Evolutionary conservation across 768 basidiomycete species (phyloP), one percentile per base, ranked within the genome.

Genomic region (Chalciporus sphaerocephalus): DNA sequence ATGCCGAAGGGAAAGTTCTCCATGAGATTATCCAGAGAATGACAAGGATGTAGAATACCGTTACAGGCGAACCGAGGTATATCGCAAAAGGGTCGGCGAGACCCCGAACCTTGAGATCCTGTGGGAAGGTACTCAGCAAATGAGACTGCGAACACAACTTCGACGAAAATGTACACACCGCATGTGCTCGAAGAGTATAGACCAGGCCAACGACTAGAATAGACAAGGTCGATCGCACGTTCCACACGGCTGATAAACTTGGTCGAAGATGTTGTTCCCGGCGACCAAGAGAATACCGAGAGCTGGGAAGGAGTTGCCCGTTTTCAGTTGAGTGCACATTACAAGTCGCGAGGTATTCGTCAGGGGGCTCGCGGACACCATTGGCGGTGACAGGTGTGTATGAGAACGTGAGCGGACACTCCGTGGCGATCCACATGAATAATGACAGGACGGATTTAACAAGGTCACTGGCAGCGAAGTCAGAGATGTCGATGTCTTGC

Each of bases 11-110:
- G 37, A 61, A 49, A 7, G 40, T 40, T 44, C 55, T 53, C 34
- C 54, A 56, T 2, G 50, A 43, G 32, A 64, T 40, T 15, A 53
- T 17, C 39, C 50, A 51, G 35, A 59, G 38, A 16, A 58, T 21
- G 16, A 49, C 15, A 15, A 65, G 44, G 11, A 58, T 56, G 37
- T 52, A 46, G 2, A 64, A 22, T 32, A 59, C 35, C 5, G 50
- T 53, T 33, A 53, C 38, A 30, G 69, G 59, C 25, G 52, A 55
- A 8, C 50, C 48, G 2, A 68, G 52, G 21, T 53, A 63, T 12
- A 55, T 37, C 2, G 58, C 48, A 15, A 61, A 48, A 12, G 53
- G 45, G 36, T 61, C 60, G 32, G 52, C 41, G 9, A 50, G 18
- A 10, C 53, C 55, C 39, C 49, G 52, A 22, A 43, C 41, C 52